These are phyloP conservation scores for Kalaharituber pfeilii DNA, from an alignment of 2,329 filamentous ascomycete species.

Conservation along the genomic window DNA sequence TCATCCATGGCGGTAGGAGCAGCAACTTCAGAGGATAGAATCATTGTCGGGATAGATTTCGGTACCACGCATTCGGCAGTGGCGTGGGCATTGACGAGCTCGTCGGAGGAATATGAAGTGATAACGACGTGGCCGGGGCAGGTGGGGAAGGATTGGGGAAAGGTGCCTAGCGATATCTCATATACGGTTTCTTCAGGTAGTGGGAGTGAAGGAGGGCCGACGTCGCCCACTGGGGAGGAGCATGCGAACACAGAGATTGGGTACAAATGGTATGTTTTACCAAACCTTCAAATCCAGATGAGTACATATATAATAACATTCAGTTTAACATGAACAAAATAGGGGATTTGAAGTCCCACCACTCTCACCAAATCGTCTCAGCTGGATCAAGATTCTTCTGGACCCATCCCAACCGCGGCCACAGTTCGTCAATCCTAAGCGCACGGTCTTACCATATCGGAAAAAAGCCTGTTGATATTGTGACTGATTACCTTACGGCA, in stretches of 20 bases:
- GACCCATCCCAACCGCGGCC: conserved; percentile 18
- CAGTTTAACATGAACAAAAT: neutral
- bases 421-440: conserved; percentile 17
- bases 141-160: conserved; percentile 19
- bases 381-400: conserved; percentile 19
- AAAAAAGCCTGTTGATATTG: conserved; percentile 24
- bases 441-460: conserved; percentile 17
- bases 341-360: conserved; percentile 18
- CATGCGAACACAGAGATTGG: neutral
- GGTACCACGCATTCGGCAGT: conserved; percentile 19
- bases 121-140: conserved; percentile 20
- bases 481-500: conserved; percentile 35
- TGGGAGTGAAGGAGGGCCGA: neutral
- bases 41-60: conserved; percentile 20
- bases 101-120: conserved; percentile 19
- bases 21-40: conserved; percentile 1
- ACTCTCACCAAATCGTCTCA: conserved; percentile 15
- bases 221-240: neutral
- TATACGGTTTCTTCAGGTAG: conserved; percentile 1
- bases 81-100: conserved; percentile 18
- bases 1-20: neutral
- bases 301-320: neutral
- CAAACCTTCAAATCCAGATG: neutral
- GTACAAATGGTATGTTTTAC: neutral
- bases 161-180: conserved; percentile 18